Evolutionary conservation across 2,329 filamentous ascomycete species (phyloP).

Genomic region (Xylariaceae sp.): DNA sequence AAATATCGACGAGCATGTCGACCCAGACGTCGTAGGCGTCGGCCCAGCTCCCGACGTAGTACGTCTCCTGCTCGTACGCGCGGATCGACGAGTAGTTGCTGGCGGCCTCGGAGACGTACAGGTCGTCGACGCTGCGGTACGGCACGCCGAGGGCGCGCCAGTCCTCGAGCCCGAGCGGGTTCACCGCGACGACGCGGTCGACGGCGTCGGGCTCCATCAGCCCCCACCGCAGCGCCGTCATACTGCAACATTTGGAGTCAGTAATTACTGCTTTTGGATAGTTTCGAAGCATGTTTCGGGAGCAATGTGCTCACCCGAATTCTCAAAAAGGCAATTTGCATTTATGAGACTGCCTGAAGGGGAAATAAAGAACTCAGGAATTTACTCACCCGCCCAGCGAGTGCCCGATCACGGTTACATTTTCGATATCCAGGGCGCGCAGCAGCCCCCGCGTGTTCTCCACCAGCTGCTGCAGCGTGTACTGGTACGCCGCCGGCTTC

Average conservation of each 20-base stretch:
- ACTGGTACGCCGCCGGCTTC: conserved; percentile 55
- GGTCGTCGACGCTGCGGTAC: conserved; percentile 46
- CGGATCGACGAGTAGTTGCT: conserved; percentile 49
- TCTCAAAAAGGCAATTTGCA: too few species aligned
- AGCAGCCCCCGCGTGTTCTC: conserved; percentile 55
- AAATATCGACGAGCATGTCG: conserved; percentile 56
- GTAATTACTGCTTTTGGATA: too few species aligned
- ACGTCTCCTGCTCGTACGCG: conserved; percentile 50
- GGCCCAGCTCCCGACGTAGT: conserved; percentile 53
- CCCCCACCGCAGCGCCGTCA: conserved; percentile 54
- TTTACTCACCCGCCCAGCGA: conserved; percentile 59
- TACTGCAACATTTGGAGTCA: too few species aligned
- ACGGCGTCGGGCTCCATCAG: conserved; percentile 52
- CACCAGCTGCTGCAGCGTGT: conserved; percentile 54
- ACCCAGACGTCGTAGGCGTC: conserved; percentile 57
- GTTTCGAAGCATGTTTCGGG: too few species aligned
- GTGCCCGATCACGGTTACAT: conserved; percentile 54
- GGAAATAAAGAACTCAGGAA: too few species aligned
- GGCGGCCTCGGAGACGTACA: conserved; percentile 41
- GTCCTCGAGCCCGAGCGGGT: conserved; percentile 58
- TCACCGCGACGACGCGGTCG: conserved; percentile 50
- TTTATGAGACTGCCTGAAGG: too few species aligned
- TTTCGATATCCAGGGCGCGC: conserved; percentile 45
- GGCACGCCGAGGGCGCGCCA: conserved; percentile 54
- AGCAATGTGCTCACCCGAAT: too few species aligned